Evolutionary conservation across 768 basidiomycete genomes (phyloP).

Genomic region (Podaxis rugospora): DNA sequence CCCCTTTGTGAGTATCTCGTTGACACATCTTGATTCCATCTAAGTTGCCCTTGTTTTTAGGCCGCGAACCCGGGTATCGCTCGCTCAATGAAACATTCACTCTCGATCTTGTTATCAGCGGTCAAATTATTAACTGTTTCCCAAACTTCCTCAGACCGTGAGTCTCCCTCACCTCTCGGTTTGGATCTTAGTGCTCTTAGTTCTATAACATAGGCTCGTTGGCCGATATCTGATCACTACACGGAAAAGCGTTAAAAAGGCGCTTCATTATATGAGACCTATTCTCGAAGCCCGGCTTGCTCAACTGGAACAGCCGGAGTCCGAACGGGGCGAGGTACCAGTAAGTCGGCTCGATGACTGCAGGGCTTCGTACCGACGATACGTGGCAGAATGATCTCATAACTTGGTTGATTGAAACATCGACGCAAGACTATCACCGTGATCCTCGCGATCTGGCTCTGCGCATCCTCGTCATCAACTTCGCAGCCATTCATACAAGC

Average conservation of each 20-base stretch:
- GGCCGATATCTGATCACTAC: slow-evolving; percentile 11
- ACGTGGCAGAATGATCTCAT: slow-evolving; percentile 35
- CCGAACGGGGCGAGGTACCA: background rate
- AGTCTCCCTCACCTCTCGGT: slow-evolving; percentile 12
- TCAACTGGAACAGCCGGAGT: background rate
- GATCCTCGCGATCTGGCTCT: slow-evolving; percentile 20
- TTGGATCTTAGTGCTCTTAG: slow-evolving; percentile 20
- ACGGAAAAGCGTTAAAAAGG: background rate
- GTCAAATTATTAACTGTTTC: slow-evolving; percentile 25
- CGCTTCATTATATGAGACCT: slow-evolving; percentile 14
- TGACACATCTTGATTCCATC: background rate
- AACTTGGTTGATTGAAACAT: slow-evolving; percentile 34
- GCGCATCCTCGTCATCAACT: slow-evolving; percentile 31
- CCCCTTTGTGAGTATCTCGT: slow-evolving; percentile 33
- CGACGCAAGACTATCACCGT: slow-evolving; percentile 21
- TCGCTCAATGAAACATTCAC: slow-evolving; percentile 28
- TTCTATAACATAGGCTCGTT: slow-evolving; percentile 6
- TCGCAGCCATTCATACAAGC: slow-evolving; percentile 37
- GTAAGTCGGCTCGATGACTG: background rate
- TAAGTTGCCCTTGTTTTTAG: slow-evolving; percentile 10
- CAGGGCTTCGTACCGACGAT: background rate
- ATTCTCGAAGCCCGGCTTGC: slow-evolving; percentile 8
- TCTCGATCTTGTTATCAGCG: slow-evolving; percentile 23
- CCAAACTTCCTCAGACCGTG: slow-evolving; percentile 38
- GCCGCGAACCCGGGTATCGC: slow-evolving; percentile 34